These are phyloP conservation scores for Candida pseudofarinosa DNA, from an alignment of 805 yeast species.

Conservation along the genomic window DNA sequence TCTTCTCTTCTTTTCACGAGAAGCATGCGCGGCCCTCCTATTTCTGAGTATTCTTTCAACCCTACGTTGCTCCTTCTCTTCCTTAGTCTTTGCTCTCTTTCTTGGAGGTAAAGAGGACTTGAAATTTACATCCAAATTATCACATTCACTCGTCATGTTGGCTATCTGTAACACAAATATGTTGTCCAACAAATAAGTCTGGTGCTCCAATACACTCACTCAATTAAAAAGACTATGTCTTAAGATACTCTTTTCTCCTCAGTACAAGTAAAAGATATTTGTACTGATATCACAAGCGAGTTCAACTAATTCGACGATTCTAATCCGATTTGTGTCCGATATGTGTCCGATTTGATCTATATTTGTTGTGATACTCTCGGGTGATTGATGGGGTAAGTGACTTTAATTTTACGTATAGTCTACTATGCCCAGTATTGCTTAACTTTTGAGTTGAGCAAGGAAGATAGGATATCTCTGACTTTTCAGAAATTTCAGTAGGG, in stretches of 20 bases:
- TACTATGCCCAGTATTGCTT: not conserved
- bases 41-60: conserved; percentile 90
- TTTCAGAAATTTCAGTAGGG: not conserved
- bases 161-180: no score
- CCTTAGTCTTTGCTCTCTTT: conserved; percentile 93
- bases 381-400: no score
- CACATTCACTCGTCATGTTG: conserved; percentile 6
- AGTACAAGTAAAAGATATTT: no score
- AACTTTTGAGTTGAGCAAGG: not conserved
- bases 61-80: conserved; percentile 95
- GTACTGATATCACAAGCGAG: no score
- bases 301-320: no score
- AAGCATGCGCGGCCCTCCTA: conserved; percentile 96
- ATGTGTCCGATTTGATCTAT: no score
- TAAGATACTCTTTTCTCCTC: no score
- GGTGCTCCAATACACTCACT: no score
- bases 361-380: no score
- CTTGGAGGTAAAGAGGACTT: conserved; percentile 76
- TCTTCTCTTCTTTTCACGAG: conserved; percentile 91
- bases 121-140: conserved; percentile 16
- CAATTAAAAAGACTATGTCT: no score
- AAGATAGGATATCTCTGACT: not conserved
- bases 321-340: no score
- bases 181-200: no score
- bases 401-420: not conserved